Evolutionary conservation across 495 filamentous ascomycete genomes (phyloP).

Genomic region (Podospora bellae-mahoneyi): DNA sequence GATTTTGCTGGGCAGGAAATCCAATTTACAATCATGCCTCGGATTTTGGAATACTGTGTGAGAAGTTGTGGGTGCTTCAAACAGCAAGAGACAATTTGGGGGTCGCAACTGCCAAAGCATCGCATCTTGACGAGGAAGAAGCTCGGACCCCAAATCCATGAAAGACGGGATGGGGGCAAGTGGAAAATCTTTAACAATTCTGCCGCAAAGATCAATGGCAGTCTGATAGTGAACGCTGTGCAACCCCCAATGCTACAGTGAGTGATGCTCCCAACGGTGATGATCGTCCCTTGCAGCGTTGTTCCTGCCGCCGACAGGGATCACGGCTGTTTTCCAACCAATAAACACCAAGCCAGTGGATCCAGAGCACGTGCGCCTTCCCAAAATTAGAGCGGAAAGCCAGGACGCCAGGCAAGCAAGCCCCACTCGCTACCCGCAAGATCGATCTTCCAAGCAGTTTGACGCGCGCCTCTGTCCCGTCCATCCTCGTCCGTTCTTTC

Average conservation of each 20-base stretch:
- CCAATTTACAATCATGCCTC: too few species aligned
- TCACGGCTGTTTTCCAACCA: not conserved
- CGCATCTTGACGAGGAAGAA: not conserved
- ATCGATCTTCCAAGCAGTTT: conserved; percentile 20
- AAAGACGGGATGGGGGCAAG: not conserved
- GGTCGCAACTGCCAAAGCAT: not conserved
- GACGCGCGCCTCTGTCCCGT: conserved; percentile 26
- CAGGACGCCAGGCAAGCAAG: not conserved
- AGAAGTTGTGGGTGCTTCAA: not conserved
- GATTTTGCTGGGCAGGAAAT: too few species aligned
- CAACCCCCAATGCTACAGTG: conserved; percentile 7
- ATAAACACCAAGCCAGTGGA: not conserved
- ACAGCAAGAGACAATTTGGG: not conserved
- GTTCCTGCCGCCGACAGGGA: conserved; percentile 19
- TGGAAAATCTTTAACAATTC: conserved; percentile 1
- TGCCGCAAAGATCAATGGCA: not conserved
- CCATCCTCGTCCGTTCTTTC: not conserved
- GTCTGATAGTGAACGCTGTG: not conserved
- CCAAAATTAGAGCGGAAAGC: not conserved
- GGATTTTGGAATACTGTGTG: too few species aligned
- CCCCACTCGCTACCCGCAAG: conserved; percentile 10
- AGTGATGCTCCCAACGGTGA: not conserved
- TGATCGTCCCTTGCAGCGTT: conserved; percentile 22
- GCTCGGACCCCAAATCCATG: not conserved
- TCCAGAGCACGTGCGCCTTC: conserved; percentile 5